Conservation (phyloP, 2,329 filamentous ascomycete genomes). For the Cladophialophora chaetospira region DNA sequence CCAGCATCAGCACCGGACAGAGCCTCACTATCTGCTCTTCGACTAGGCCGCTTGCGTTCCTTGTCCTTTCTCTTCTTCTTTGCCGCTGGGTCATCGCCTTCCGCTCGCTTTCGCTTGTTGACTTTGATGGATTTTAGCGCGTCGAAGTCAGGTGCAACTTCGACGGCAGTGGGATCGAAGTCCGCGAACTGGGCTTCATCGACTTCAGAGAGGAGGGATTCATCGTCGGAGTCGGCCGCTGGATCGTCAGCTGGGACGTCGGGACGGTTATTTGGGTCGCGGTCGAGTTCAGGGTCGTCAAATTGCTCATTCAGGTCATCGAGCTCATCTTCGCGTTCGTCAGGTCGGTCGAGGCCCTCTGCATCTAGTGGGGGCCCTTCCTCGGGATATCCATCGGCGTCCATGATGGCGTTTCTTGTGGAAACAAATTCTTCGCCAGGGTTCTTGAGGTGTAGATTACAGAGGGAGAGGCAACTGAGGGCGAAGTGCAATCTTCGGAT, state of each 20-base stretch:
- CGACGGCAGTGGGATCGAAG: conserved; percentile 63
- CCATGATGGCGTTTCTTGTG: conserved; percentile 14
- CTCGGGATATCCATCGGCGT: conserved; percentile 19
- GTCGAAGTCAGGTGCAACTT: conserved; percentile 63
- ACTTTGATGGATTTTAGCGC: conserved; percentile 63
- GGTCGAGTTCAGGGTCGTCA: conserved; percentile 29
- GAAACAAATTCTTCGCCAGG: background rate
- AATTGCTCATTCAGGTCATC: conserved; percentile 28
- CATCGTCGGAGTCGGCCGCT: conserved; percentile 54
- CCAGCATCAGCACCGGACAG: conserved; percentile 54
- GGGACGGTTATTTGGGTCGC: conserved; percentile 8
- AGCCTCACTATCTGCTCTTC: conserved; percentile 60
- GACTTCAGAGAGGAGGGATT: conserved; percentile 65
- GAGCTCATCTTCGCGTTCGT: conserved; percentile 33
- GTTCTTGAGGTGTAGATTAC: background rate
- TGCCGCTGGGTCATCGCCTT: conserved; percentile 63
- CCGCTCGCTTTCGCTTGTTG: conserved; percentile 66
- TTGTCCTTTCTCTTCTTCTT: conserved; percentile 68
- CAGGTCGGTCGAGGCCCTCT: conserved; percentile 47
- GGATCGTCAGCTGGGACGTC: conserved; percentile 40
- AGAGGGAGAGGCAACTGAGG: no score
- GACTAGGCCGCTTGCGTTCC: conserved; percentile 57
- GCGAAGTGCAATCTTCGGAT: background rate
- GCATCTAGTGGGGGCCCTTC: conserved; percentile 33
- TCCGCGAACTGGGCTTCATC: conserved; percentile 67